These are phyloP conservation scores for Yarrowia sp. DNA, from an alignment of 805 yeast genomes.

Conservation along the genomic window DNA sequence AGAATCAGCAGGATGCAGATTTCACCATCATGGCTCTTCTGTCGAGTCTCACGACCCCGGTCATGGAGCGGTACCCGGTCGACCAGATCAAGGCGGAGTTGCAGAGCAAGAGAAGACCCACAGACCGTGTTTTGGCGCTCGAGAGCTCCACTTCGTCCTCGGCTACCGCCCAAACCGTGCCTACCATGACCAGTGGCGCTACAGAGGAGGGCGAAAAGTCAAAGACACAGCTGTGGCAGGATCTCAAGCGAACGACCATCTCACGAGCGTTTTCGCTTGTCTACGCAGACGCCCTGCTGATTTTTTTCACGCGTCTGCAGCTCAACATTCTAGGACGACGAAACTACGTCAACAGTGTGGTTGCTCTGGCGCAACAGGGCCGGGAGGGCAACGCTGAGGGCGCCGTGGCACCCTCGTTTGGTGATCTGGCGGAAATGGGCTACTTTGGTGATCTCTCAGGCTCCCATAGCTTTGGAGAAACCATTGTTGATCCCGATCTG, in stretches of 20 bases:
- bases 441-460: slow-evolving; percentile 26
- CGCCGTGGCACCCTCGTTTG: slow-evolving; percentile 38
- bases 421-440: slow-evolving; percentile 31
- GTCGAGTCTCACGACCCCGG: slow-evolving; percentile 74
- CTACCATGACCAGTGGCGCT: slow-evolving; percentile 29
- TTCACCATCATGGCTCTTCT: slow-evolving; percentile 82
- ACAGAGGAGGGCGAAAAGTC: slow-evolving; percentile 49
- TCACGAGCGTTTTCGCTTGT: slow-evolving; percentile 74
- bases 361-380: slow-evolving; percentile 63
- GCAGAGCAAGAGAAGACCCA: slow-evolving; percentile 60
- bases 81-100: slow-evolving; percentile 75
- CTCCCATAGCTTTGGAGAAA: slow-evolving; percentile 36
- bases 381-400: slow-evolving; percentile 42
- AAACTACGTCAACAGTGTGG: slow-evolving; percentile 81
- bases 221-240: slow-evolving; percentile 81
- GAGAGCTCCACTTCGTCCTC: slow-evolving; percentile 36
- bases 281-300: slow-evolving; percentile 70
- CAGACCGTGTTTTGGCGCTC: slow-evolving; percentile 40
- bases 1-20: slow-evolving; percentile 89
- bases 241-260: slow-evolving; percentile 74
- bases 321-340: slow-evolving; percentile 86
- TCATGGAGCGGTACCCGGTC: slow-evolving; percentile 67
- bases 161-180: slow-evolving; percentile 34
- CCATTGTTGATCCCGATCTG: slow-evolving; percentile 37
- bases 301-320: slow-evolving; percentile 84